A percentile compares a stretch with the other conserved stretches of the same genome.
These are phyloP conservation scores for Coelastrella sp. DNA, from an alignment of 139 green algal species.

Conservation along the genomic window DNA sequence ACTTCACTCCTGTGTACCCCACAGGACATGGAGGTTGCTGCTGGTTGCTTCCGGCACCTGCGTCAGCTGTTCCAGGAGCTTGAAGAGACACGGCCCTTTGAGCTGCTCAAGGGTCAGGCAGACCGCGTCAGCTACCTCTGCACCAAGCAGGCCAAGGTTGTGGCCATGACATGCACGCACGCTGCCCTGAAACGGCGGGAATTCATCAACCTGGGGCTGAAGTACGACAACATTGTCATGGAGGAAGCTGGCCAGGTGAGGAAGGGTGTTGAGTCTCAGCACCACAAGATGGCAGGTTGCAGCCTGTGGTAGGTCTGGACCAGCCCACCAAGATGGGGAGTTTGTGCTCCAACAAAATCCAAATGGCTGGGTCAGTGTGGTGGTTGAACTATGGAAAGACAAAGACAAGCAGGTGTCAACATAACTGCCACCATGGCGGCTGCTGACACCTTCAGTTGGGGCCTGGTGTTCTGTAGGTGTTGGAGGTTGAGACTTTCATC, in stretches of 20 bases:
- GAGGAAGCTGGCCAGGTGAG: slow-evolving; percentile 93
- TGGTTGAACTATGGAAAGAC: too few relatives aligned
- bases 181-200: slow-evolving; percentile 96
- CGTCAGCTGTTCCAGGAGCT: slow-evolving; percentile 95
- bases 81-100: slow-evolving; percentile 97
- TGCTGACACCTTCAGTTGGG: neutral
- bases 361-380: too few relatives aligned
- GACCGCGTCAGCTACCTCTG: slow-evolving; percentile 98
- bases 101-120: slow-evolving; percentile 90
- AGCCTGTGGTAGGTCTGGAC: neutral
- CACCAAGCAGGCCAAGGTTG: slow-evolving; percentile 96
- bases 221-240: slow-evolving; percentile 99
- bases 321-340: neutral
- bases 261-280: slow-evolving; percentile 55
- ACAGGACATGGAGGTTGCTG: slow-evolving; percentile 53
- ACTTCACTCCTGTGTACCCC: neutral
- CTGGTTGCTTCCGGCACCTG: slow-evolving; percentile 93
- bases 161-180: slow-evolving; percentile 99
- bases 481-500: slow-evolving; percentile 99
- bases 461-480: slow-evolving; percentile 22
- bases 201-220: slow-evolving; percentile 95
- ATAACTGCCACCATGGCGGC: too few relatives aligned
- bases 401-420: neutral
- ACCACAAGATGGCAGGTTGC: neutral
- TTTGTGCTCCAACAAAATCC: too few relatives aligned